Base-by-base conservation (phyloP, 2,329 filamentous ascomycete species). In the Chaetomium sp. region DNA sequence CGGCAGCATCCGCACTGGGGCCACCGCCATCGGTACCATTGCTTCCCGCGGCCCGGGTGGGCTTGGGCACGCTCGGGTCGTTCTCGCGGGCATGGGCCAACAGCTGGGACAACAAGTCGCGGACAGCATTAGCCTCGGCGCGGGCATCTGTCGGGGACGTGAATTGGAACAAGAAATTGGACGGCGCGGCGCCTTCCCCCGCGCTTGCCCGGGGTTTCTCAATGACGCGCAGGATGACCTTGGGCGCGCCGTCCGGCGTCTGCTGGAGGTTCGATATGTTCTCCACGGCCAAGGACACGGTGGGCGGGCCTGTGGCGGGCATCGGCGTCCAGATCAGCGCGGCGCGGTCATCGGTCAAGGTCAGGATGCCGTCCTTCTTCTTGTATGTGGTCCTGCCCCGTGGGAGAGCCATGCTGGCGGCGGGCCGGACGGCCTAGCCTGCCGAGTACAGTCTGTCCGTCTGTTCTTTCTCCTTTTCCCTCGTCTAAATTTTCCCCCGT, bases 231-330 rank as follows among this genome's bases (percentile, higher is more conserved):
- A 97, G 80, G 79, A 96, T 96, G 52, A 95, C 91, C 77, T 96
- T 96, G 14, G 90, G 77, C 38, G 84, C 85, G n/a, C 79, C 85
- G 58, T 90, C 89, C 10, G 94, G 91, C 0, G 94, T 97, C 70
- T 97, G 92, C 71, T 99, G 92, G 49, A 99, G 82, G 73, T 97
- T 96, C 50, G 87, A 90, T 67, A 97, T 92, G 64, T 86, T 86
- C 54, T 81, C 74, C 53, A 96, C 80, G 6, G 80, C 73, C 56
- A 97, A 79, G 0, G 83, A 85, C 58, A 96, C 75, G 33, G 79
- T 75, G 3, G 88, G 79, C 52, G 84, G 77, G 2, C 84, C 81
- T 53, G 77, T 79, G 37, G 81, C 79, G 46, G 79, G 79, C 53
- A 82, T 78, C 8, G 90, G 88, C 36, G 84, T 89, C 92, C 92